Percentiles rank a stretch among this genome's conserved stretches.
These are phyloP conservation scores for Cinnamomum chago DNA, from an alignment of 164 flowering plant genomes.

Conservation along the genomic window DNA sequence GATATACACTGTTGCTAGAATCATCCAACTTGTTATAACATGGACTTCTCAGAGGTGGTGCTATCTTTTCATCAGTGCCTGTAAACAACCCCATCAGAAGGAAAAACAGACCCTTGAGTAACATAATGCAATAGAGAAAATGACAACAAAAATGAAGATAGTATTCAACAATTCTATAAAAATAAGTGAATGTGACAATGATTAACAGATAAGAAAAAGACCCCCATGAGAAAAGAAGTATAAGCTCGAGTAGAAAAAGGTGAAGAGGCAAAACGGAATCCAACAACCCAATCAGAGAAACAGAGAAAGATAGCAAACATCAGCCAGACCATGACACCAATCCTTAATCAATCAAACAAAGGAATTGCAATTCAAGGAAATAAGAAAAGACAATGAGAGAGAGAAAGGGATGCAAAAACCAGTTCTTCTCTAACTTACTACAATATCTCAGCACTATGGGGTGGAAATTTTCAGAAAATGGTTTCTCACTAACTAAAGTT, in stretches of 20 bases:
- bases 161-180: background rate
- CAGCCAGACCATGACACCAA: too few relatives aligned
- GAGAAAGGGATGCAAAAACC: too few relatives aligned
- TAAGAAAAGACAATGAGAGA: too few relatives aligned
- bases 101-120: background rate
- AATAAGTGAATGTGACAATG: background rate
- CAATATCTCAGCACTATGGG: too few relatives aligned
- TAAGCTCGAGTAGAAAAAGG: too few relatives aligned
- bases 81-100: constrained; percentile 4
- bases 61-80: constrained; percentile 17
- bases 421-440: too few relatives aligned
- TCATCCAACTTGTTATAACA: constrained; percentile 12
- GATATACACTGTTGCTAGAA: constrained; percentile 11
- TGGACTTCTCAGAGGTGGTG: constrained; percentile 9
- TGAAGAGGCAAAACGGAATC: background rate
- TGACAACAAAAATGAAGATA: background rate
- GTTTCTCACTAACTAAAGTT: too few relatives aligned
- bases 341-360: too few relatives aligned
- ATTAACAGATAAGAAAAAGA: background rate
- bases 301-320: background rate
- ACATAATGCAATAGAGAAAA: background rate
- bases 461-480: too few relatives aligned
- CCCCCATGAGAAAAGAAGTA: background rate
- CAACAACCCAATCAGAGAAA: background rate
- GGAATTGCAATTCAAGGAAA: too few relatives aligned